These are phyloP conservation scores for Hypoxylon sp. DNA, from an alignment of 2,329 filamentous ascomycete genomes.

Conservation along the genomic window DNA sequence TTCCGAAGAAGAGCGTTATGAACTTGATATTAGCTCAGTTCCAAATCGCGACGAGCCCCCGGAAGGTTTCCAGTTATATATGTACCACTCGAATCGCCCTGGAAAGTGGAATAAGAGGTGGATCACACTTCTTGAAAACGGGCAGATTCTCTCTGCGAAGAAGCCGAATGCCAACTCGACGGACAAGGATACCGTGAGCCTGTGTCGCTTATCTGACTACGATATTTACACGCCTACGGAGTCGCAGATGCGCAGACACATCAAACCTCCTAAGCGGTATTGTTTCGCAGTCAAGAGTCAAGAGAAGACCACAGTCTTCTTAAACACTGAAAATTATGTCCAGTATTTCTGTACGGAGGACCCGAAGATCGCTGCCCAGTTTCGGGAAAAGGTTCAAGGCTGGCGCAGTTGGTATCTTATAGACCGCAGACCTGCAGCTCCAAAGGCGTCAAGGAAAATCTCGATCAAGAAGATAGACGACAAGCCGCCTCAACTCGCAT, in stretches of 20 bases:
- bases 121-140: constrained; percentile 79
- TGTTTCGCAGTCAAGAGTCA: constrained; percentile 94
- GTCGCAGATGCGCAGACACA: constrained; percentile 75
- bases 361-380: constrained; percentile 73
- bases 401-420: constrained; percentile 96
- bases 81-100: constrained; percentile 85
- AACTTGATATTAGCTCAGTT: constrained; percentile 76
- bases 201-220: constrained; percentile 92
- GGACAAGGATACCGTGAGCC: constrained; percentile 76
- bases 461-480: constrained; percentile 51
- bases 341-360: constrained; percentile 93
- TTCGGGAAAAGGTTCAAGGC: constrained; percentile 78
- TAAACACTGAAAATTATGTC: constrained; percentile 86
- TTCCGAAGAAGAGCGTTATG: constrained; percentile 66
- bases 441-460: constrained; percentile 51
- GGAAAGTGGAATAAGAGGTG: constrained; percentile 92
- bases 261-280: constrained; percentile 87
- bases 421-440: constrained; percentile 68
- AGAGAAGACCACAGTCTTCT: constrained; percentile 87
- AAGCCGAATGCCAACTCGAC: constrained; percentile 71
- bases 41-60: constrained; percentile 72
- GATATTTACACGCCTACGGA: constrained; percentile 87
- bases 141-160: constrained; percentile 81
- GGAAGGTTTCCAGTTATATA: constrained; percentile 74
- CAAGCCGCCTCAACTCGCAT: constrained; percentile 51